phyloP scores from a whole-genome alignment of 1,139 yeast genomes.

The Zhuliangozyma parablackwelliae region DNA sequence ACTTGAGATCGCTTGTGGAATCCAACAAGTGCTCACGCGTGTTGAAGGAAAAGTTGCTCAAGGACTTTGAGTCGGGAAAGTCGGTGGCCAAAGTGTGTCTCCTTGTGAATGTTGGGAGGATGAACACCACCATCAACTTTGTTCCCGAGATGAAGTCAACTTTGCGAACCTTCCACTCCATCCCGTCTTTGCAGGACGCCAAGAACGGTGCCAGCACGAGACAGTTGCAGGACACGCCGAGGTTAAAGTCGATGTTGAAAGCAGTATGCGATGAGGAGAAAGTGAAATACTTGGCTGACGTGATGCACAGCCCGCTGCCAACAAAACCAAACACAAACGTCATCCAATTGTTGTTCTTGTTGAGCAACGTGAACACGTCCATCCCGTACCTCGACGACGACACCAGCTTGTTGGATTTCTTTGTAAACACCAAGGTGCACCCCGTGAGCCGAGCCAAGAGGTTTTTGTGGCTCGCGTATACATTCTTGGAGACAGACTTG shows the following conservation, averaged over 20 bases:
- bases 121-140: conserved; percentile 93
- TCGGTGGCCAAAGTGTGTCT: conserved; percentile 81
- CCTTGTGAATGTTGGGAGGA: conserved; percentile 85
- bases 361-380: conserved; percentile 55
- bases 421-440: conserved; percentile 48
- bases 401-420: conserved; percentile 52
- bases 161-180: conserved; percentile 85
- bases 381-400: conserved; percentile 15
- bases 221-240: conserved; percentile 91
- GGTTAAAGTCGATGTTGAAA: conserved; percentile 83
- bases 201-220: conserved; percentile 47
- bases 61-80: conserved; percentile 59
- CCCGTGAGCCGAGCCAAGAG: conserved; percentile 67
- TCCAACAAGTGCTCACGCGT: conserved; percentile 82
- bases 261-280: conserved; percentile 60
- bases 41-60: conserved; percentile 67
- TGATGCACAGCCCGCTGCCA: conserved; percentile 30
- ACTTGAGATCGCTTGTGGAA: conserved; percentile 76
- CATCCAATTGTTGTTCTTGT: conserved; percentile 68
- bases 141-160: conserved; percentile 97
- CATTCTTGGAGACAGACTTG: conserved; percentile 71
- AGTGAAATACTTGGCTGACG: conserved; percentile 20
- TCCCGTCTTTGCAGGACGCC: conserved; percentile 80
- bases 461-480: conserved; percentile 79
- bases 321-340: conserved; percentile 51